Evolutionary conservation across 176 grass and related monocot species (phyloP).

Genomic region (Raddia distichophylla): DNA sequence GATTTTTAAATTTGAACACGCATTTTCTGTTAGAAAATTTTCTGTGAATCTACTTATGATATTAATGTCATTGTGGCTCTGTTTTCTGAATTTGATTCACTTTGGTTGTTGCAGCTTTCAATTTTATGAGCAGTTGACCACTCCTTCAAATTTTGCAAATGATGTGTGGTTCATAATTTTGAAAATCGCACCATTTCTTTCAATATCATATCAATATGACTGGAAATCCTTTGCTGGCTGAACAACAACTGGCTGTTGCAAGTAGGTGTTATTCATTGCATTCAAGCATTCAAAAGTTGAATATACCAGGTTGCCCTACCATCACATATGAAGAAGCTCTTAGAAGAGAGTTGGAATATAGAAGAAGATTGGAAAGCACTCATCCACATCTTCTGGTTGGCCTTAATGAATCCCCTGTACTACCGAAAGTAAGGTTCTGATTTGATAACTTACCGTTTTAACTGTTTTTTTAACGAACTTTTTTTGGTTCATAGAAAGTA

Average conservation of each 20-base stretch:
- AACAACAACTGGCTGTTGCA: conserved; percentile 10
- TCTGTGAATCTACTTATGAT: background rate
- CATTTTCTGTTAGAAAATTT: background rate
- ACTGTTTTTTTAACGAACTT: background rate
- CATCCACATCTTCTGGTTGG: conserved; percentile 37
- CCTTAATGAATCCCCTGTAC: conserved; percentile 1
- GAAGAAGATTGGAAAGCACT: conserved; percentile 46
- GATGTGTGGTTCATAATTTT: background rate
- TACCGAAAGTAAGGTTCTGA: conserved; percentile 33
- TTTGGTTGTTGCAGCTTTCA: conserved; percentile 19
- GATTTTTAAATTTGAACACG: background rate
- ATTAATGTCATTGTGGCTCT: background rate
- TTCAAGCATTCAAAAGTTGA: conserved; percentile 35
- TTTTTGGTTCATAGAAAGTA: background rate
- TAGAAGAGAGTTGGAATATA: conserved; percentile 66
- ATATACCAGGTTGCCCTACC: conserved; percentile 31
- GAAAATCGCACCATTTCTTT: background rate
- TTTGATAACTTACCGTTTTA: conserved; percentile 8
- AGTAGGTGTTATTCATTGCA: background rate
- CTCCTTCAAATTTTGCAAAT: background rate
- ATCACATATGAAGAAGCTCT: conserved; percentile 67
- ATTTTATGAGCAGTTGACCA: background rate
- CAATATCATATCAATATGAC: background rate
- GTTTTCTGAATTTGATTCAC: background rate
- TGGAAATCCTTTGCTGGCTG: conserved; percentile 19